Base-by-base conservation (phyloP, 352 stramenopile genomes). In the Phytophthora pisi region DNA sequence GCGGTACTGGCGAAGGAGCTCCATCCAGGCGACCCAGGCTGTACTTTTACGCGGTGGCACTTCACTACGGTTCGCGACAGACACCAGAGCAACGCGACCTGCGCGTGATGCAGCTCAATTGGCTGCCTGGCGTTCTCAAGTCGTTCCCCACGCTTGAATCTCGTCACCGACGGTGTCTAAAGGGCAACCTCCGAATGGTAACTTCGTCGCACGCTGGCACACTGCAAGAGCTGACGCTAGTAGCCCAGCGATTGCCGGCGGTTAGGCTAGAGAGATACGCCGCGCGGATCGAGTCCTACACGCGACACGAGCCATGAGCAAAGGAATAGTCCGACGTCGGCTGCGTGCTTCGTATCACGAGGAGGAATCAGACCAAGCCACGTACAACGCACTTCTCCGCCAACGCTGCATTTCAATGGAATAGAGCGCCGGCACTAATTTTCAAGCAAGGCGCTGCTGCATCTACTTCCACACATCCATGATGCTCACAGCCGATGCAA, bases 121-220 rank as follows among this genome's bases (percentile, higher is more conserved):
- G 82, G 82, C 66, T 89, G 9, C 82, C 82, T 4, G 80, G 80
- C 13, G 61, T 78, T 0, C 62, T 91, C 11, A 74, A 88, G 58
- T 84, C 53, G 23, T 82, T 70, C 28, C 80, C 77, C 7, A 82
- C 72, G 2, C 69, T 61, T 5, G 66, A 79, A 40, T 86, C 77
- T 38, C 63, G 70, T 1, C 72, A 68, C 1, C 78, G 82, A 9
- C 72, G 79, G 15, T 72, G 63, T 28, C 59, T 91, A 10, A 88
- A 89, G 61, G 82, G 80, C 28, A 78, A 68, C 6, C 28, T 89
- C 45, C 68, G 71, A 24, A 16, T 84, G 10, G 47, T 72, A 4
- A 64, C 67, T 53, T 70, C 74, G 20, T 69, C 74, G 11, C 57
- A 69, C 30, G 76, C 42, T 13, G 50, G 68, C 18, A 38, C 53